Base-by-base conservation (phyloP, 2,329 filamentous ascomycete genomes). In the Nakataea oryzae region DNA sequence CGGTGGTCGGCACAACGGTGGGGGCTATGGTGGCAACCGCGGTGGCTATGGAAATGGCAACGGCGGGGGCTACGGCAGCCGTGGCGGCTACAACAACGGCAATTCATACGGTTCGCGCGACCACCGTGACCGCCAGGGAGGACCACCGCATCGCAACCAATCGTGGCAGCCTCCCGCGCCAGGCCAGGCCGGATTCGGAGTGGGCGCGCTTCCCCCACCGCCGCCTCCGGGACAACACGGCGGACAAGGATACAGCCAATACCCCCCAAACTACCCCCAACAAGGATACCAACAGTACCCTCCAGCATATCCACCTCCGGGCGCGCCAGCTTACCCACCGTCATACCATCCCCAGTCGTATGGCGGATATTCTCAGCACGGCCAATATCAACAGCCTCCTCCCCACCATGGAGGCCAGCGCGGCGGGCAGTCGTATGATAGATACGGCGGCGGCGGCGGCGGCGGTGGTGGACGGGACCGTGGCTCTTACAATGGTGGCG, bases 11-110 rank as follows among this genome's bases (percentile, higher is more conserved):
- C 34, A 47, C 34, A 47, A 24, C 7, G 41, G 90, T n/a, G 83
- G 91, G 61, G 84, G 82, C 58, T 86, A 86, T 68, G 88, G 89
- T 14, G 89, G 89, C 47, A 28, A 28, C 34, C 57, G 57, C 57
- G 57, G 57, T 27, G 57, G 57, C 41, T 28, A 47, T n/a, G 32
- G 58, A 17, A 47, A 47, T 27, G 24, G 32, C 32, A 34, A 27
- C 27, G 41, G 41, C 58, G 88, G 81, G 6, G 86, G 86, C 24
- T 77, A 90, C 17, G 67, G 69, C 64, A 70, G 57, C 47, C 50
- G 62, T 14, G 50, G 54, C n/a, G 61, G 73, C 75, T 63, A 77
- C 27, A 9, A 27, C 32, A 29, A 29, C 54, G 58, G 27, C 24
- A 81, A 85, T 70, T 85, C 83, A 65, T 86, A 86, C 70, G 76